Evolutionary conservation across 139 green algal species (phyloP).

Genomic region (Dunaliella primolecta): DNA sequence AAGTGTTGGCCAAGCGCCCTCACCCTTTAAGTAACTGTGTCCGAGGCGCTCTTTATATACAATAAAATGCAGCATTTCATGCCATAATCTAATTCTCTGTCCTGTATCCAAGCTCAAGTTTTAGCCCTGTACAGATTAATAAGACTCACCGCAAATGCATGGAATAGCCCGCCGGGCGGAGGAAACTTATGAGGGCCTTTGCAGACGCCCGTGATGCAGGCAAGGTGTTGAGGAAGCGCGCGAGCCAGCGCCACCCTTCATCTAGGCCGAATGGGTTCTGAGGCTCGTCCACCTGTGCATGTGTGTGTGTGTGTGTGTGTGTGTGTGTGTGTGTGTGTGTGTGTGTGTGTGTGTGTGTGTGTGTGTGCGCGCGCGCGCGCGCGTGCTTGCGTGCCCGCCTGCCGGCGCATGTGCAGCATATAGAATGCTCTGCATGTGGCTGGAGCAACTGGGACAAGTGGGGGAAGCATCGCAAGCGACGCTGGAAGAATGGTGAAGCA

Average conservation of each 20-base stretch:
- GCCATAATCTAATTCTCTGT: no score
- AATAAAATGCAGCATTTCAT: no score
- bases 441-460: not conserved
- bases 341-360: no score
- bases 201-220: constrained; percentile 55
- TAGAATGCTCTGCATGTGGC: not conserved
- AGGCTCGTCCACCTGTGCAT: constrained; percentile 41
- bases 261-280: constrained; percentile 47
- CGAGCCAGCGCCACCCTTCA: constrained; percentile 57
- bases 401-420: not conserved
- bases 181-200: constrained; percentile 60
- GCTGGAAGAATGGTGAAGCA: not conserved
- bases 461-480: no score
- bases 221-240: constrained; percentile 58
- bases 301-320: not conserved
- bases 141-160: constrained; percentile 40
- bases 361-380: no score
- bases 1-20: no score
- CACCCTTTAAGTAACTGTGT: no score
- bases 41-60: no score
- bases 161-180: constrained; percentile 49
- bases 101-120: no score
- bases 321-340: no score
- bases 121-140: no score
- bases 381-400: no score